Base-by-base conservation (phyloP, 129 eudicot species). In the Erigeron canadensis region DNA sequence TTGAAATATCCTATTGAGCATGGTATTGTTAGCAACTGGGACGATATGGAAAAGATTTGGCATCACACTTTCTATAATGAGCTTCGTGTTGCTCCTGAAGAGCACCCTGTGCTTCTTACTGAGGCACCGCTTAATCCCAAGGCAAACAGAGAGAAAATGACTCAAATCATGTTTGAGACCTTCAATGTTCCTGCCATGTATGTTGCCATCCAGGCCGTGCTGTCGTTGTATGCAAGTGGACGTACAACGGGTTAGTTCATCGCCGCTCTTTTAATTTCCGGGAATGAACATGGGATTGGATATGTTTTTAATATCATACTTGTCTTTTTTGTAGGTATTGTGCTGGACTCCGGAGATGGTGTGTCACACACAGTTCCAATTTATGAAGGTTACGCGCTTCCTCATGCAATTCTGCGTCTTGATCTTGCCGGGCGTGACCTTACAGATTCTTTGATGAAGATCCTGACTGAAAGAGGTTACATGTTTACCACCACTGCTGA, bases 401-500 rank as follows among this genome's bases (percentile, higher is more conserved):
- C 91, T 22, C 91, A 86, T 78, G 91, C 91, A 46, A 86, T 86
- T 67, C 88, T 86, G 1, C 88, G 91, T 78, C 81, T 86, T 37
- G 91, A 86, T 73, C 91, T 86, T 81, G 91, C 91, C 57, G 91
- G 91, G 10, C 91, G 87, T 74, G 94, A 84, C 62, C 86, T 85
- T 16, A 88, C 95, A 2, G 95, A 88, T 76, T 78, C 86, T 10
- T 83, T 88, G 21, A 88, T 88, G 95, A 88, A 88, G 76, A 88
- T 88, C 64, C 79, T 88, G 54, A 88, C 95, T 0, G 90, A 88
- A 45, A 88, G 95, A 83, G 95, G 95, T 77, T 88, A 88, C 81
- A 88, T 88, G 95, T 88, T 88, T 81, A 88, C 95, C 73, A 88
- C 95, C 77, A 82, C 90, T 28, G 95, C 95, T 11, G 95, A 88